A percentile compares a stretch with the other conserved stretches of the same genome.
These are phyloP conservation scores for Cinnamomum chago DNA, from an alignment of 164 flowering plant genomes.

Conservation along the genomic window DNA sequence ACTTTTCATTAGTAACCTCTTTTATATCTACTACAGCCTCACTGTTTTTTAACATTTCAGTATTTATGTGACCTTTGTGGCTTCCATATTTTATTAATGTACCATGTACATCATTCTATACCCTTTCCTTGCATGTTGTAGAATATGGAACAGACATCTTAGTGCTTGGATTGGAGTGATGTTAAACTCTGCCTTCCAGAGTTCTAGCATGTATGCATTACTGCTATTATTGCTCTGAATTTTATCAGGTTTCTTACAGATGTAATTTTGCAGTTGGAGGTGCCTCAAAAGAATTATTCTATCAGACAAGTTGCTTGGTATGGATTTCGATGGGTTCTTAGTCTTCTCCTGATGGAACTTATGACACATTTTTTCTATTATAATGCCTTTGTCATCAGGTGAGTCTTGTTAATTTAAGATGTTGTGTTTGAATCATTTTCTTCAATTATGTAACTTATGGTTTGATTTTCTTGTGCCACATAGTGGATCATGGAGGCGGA, in stretches of 20 bases:
- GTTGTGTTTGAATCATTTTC: background rate
- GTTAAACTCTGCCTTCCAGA: background rate
- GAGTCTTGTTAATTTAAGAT: conserved; percentile 9
- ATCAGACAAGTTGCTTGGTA: conserved; percentile 47
- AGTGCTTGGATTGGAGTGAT: background rate
- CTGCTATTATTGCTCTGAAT: background rate
- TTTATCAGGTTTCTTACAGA: background rate
- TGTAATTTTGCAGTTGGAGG: conserved; percentile 58
- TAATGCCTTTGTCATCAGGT: conserved; percentile 93
- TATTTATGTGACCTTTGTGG: background rate
- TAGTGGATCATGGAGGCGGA: conserved; percentile 77
- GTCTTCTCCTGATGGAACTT: conserved; percentile 74
- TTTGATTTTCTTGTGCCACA: conserved; percentile 1
- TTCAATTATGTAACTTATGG: background rate
- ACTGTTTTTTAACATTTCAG: background rate
- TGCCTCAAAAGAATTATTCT: conserved; percentile 59
- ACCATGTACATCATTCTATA: too few species aligned
- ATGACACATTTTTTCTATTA: conserved; percentile 81
- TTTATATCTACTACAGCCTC: background rate
- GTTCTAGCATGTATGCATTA: background rate
- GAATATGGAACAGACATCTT: background rate
- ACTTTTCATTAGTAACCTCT: background rate
- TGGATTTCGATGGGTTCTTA: conserved; percentile 74
- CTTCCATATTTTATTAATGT: background rate
- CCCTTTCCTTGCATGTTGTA: background rate